Percentiles rank a stretch among this genome's conserved stretches.
These are phyloP conservation scores for Liriodendron chinense DNA, from an alignment of 164 flowering plant species.

Conservation along the genomic window DNA sequence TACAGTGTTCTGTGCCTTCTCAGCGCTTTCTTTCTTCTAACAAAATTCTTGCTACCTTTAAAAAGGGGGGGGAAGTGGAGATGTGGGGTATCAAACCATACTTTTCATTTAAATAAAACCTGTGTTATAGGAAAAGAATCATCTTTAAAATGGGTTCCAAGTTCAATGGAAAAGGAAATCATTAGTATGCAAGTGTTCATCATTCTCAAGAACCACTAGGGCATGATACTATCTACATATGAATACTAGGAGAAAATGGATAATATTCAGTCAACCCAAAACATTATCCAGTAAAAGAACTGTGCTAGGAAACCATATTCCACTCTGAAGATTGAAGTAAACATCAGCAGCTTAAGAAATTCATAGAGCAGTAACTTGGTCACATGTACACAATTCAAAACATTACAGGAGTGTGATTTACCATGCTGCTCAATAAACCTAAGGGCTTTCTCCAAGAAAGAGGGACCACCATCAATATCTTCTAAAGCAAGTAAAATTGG, in stretches of 20 bases:
- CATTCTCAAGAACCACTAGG: background rate
- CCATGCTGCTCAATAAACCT: conserved; percentile 72
- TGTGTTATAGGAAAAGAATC: background rate
- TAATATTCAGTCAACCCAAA: background rate
- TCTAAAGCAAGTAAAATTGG: conserved; percentile 86
- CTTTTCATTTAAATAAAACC: background rate
- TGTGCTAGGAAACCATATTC: background rate
- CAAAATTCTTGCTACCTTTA: too few species aligned
- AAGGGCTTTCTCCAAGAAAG: conserved; percentile 88
- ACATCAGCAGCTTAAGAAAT: background rate
- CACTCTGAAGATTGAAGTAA: background rate
- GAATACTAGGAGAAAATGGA: background rate
- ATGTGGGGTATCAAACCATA: too few species aligned
- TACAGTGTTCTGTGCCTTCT: too few species aligned
- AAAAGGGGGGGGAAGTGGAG: too few species aligned
- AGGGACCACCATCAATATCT: conserved; percentile 84
- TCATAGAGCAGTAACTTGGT: background rate
- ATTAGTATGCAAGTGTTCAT: too few species aligned
- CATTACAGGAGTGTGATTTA: conserved; percentile 21
- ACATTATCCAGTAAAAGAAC: background rate
- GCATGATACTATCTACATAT: background rate
- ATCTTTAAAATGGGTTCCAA: background rate
- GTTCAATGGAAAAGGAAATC: background rate
- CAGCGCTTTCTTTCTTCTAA: too few species aligned
- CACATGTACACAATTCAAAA: background rate